Evolutionary conservation across 257 asterid genomes (phyloP), one percentile per base, ranked within the genome.

Genomic region (Capsicum pubescens): DNA sequence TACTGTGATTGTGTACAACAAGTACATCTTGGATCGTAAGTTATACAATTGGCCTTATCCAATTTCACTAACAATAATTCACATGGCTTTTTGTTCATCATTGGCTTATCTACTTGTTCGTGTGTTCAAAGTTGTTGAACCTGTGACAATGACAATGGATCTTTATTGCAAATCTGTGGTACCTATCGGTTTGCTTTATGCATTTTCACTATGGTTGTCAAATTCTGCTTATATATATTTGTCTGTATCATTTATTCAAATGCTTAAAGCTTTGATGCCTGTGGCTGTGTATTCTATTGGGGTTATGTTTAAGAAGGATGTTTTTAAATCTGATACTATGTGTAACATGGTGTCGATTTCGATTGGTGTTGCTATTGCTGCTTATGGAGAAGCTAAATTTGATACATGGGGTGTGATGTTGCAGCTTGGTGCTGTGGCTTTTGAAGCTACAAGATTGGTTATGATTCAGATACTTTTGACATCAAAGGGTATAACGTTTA

Each of bases 21-120:
- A 92, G 90, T 92, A 88, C 89, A 92, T 92, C 59, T 84, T 91
- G 56, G 94, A 91, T 86, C 92, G 93, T n/a, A 92, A 92, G 88
- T 86, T 92, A 92, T 92, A 92, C 87, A 90, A 92, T 44, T 91
- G 97, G 97, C 97, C 94, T 50, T 92, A 88, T 85, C 97, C 94
- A 9, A 89, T 92, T 80, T 92, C 97, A 21, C 97, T 92, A 14
- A 91, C 97, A 80, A 92, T 92, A 87, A 92, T 92, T 77, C 96
- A 92, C 87, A 92, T 92, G 96, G 86, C 79, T 0, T 92, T 92
- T 81, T 91, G 94, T 84, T 92, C 96, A 7, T 90, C 95, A 8
- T 84, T 92, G 26, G 95, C 97, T 1, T 92, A 85, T 60, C 66
- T 90, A 5, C 89, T 91, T 83, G 94, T 92, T 2, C 87, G 89